A percentile compares a stretch with the other conserved stretches of the same genome.
phyloP scores from a whole-genome alignment of 192 early-diverging fungal species.

The Umbelopsis isabellina region DNA sequence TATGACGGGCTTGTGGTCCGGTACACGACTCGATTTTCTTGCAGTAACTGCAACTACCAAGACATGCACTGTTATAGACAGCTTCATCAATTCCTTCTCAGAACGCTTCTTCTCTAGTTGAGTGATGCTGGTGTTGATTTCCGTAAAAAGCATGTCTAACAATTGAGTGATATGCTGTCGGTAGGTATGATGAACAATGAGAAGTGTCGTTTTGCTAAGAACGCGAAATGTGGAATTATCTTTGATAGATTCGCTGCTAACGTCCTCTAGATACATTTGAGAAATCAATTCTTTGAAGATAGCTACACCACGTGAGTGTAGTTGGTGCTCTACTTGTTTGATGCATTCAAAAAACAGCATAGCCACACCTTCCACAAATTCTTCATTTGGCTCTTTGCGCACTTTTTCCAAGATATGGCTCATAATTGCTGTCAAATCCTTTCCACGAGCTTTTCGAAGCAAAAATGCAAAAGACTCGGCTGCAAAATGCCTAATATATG shows the following conservation, averaged over 20 bases:
- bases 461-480: slow-evolving; percentile 93
- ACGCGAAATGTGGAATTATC: slow-evolving; percentile 40
- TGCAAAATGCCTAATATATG: slow-evolving; percentile 84
- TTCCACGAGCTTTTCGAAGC: slow-evolving; percentile 73
- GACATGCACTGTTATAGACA: slow-evolving; percentile 47
- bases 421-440: slow-evolving; percentile 64
- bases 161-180: slow-evolving; percentile 52
- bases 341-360: slow-evolving; percentile 85
- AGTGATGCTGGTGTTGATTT: not conserved
- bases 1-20: slow-evolving; percentile 53
- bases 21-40: slow-evolving; percentile 53
- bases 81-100: slow-evolving; percentile 34
- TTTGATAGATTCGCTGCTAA: slow-evolving; percentile 31
- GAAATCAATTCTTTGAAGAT: slow-evolving; percentile 48
- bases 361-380: slow-evolving; percentile 75
- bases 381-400: slow-evolving; percentile 43
- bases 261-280: slow-evolving; percentile 39
- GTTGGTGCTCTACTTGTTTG: slow-evolving; percentile 61
- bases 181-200: slow-evolving; percentile 55
- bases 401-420: slow-evolving; percentile 63
- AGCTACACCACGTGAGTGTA: slow-evolving; percentile 51
- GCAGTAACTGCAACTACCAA: slow-evolving; percentile 53
- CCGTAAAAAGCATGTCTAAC: slow-evolving; percentile 44
- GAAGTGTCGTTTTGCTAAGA: slow-evolving; percentile 51
- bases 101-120: slow-evolving; percentile 38